Percentiles rank a stretch among this genome's conserved stretches.
Evolutionary conservation across 2,329 filamentous ascomycete species (phyloP).

Genomic region (Sporothrix pallida): DNA sequence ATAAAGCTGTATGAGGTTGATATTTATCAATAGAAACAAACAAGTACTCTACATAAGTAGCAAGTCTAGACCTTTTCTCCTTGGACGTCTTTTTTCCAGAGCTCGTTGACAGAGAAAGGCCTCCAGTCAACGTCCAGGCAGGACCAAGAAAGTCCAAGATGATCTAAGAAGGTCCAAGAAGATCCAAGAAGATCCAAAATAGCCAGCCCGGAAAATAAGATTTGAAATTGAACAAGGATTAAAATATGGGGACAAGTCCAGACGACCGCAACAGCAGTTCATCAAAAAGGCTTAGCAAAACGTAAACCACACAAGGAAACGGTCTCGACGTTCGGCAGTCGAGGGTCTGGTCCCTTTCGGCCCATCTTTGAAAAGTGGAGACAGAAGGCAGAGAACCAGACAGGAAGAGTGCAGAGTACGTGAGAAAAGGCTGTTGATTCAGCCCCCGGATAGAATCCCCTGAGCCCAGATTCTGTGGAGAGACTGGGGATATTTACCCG

Average conservation of each 20-base stretch:
- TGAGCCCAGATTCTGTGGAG: background rate
- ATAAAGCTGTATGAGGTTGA: background rate
- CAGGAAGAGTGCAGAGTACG: background rate
- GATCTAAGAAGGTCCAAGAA: background rate
- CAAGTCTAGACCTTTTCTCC: background rate
- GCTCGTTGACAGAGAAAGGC: background rate
- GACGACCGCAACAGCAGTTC: background rate
- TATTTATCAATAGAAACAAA: background rate
- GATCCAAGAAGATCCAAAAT: background rate
- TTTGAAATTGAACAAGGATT: background rate
- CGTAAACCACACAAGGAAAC: background rate
- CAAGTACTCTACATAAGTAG: background rate
- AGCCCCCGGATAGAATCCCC: background rate
- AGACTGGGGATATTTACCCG: slow-evolving; percentile 11
- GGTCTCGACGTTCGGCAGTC: slow-evolving; percentile 13
- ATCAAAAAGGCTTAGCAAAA: slow-evolving; percentile 10
- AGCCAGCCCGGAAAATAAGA: slow-evolving; percentile 26
- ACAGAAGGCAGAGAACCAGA: background rate
- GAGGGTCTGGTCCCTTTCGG: slow-evolving; percentile 5
- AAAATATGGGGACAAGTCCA: background rate
- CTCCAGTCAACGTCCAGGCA: background rate
- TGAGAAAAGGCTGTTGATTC: background rate
- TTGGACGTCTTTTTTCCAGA: no score
- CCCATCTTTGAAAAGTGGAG: background rate
- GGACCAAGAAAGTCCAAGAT: background rate